These are phyloP conservation scores for Colletotrichum costaricense DNA, from an alignment of 2,329 filamentous ascomycete species.

Conservation along the genomic window DNA sequence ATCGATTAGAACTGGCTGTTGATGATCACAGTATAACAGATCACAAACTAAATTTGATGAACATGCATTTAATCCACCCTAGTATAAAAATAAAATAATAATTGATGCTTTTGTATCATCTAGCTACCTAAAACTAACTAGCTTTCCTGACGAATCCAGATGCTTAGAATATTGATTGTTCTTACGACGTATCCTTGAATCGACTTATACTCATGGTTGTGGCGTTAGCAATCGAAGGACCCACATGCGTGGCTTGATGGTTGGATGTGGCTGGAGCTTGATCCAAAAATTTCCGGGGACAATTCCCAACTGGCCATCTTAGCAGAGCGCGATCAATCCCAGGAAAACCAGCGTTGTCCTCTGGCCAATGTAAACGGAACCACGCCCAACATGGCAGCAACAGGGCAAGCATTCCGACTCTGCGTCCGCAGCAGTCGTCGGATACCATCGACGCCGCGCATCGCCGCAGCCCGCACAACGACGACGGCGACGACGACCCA, in stretches of 20 bases:
- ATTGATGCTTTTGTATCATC: no score
- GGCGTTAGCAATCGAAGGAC: neutral
- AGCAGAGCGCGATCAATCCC: constrained; percentile 14
- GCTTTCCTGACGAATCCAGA: no score
- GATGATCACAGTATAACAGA: no score
- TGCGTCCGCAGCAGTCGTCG: constrained; percentile 47
- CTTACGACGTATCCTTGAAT: neutral
- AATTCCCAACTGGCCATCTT: constrained; percentile 23
- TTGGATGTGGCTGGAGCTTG: constrained; percentile 32
- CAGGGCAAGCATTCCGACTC: constrained; percentile 50
- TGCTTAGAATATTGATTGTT: no score
- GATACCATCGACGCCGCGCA: constrained; percentile 36
- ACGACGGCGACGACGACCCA: constrained; percentile 18
- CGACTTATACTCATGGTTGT: neutral
- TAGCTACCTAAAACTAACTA: no score
- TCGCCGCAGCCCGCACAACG: constrained; percentile 9
- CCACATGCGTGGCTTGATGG: constrained; percentile 9
- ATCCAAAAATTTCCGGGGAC: constrained; percentile 36
- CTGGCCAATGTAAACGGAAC: constrained; percentile 4
- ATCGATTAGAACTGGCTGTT: no score
- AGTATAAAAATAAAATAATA: no score
- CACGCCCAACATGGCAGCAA: constrained; percentile 49
- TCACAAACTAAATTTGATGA: no score
- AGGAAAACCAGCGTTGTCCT: constrained; percentile 20
- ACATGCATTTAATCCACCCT: no score